Percentiles rank a stretch among this genome's conserved stretches.
phyloP scores from a whole-genome alignment of 768 basidiomycete genomes.

The Pisolithus marmoratus region DNA sequence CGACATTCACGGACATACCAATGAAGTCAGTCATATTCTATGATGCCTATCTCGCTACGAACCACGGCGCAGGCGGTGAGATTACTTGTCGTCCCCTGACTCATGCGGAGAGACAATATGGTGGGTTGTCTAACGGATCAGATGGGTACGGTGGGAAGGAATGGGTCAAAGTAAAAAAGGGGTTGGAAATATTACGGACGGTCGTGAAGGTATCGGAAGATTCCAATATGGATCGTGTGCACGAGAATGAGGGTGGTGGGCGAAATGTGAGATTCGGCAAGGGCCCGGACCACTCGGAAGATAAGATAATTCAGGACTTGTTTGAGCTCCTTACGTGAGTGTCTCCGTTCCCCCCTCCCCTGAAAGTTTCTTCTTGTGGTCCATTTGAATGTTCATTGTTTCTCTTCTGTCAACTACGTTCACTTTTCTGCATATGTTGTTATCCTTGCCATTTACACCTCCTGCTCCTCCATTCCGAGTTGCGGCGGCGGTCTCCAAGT shows the following conservation, averaged over 20 bases:
- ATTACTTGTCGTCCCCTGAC: slow-evolving; percentile 52
- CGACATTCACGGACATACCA: neutral
- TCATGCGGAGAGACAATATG: slow-evolving; percentile 41
- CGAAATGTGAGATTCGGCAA: neutral
- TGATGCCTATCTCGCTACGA: slow-evolving; percentile 57
- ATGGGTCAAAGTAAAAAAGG: slow-evolving; percentile 75
- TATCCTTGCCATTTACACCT: neutral
- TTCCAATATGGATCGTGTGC: too few species aligned
- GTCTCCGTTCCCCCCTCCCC: slow-evolving; percentile 5
- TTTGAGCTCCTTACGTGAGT: slow-evolving; percentile 71
- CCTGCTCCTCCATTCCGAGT: neutral
- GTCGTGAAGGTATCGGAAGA: neutral
- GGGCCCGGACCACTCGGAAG: slow-evolving; percentile 36
- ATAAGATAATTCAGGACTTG: slow-evolving; percentile 49
- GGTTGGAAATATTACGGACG: slow-evolving; percentile 23
- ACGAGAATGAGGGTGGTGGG: too few species aligned
- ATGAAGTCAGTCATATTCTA: slow-evolving; percentile 37
- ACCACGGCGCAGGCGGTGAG: slow-evolving; percentile 61
- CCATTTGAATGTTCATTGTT: neutral
- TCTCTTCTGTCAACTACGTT: neutral
- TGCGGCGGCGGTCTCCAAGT: too few species aligned
- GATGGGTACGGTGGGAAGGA: slow-evolving; percentile 53
- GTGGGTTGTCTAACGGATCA: slow-evolving; percentile 71
- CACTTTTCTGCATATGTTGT: neutral
- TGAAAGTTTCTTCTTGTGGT: neutral